phyloP scores from a whole-genome alignment of 1,139 yeast species.

The Saccharomycopsis crataegensis region DNA sequence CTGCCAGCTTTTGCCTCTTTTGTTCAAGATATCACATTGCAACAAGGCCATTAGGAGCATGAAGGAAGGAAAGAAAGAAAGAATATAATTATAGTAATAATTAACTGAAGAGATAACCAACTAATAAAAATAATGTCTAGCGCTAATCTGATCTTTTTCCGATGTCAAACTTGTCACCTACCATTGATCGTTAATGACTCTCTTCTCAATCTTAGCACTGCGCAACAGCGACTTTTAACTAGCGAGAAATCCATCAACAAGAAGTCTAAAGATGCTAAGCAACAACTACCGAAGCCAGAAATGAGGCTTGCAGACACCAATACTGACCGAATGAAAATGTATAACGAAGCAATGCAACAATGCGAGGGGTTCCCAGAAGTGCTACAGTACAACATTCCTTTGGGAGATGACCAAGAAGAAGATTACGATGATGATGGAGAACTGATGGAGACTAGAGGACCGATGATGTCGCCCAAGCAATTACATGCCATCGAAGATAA shows the following conservation, averaged over 20 bases:
- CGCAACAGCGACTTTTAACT: constrained; percentile 41
- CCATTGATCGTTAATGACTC: constrained; percentile 53
- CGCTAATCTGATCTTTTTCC: constrained; percentile 18
- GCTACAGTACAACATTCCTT: neutral
- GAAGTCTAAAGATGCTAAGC: constrained; percentile 11
- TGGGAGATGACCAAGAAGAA: neutral
- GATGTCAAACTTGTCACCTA: constrained; percentile 54
- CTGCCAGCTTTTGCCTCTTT: too few species aligned
- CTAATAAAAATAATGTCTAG: too few species aligned
- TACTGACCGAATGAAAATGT: constrained; percentile 29
- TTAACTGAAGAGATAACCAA: too few species aligned
- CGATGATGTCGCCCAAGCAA: constrained; percentile 3
- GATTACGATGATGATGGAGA: neutral
- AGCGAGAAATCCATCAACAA: constrained; percentile 24
- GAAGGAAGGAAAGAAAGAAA: too few species aligned
- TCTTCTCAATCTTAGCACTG: constrained; percentile 41
- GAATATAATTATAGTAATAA: too few species aligned
- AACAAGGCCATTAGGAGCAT: too few species aligned
- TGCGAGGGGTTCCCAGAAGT: neutral
- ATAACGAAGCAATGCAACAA: constrained; percentile 24
- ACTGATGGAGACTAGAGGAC: neutral
- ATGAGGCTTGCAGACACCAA: constrained; percentile 26
- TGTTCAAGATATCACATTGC: too few species aligned
- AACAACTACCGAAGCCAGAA: constrained; percentile 10
- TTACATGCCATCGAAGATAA: constrained; percentile 1